A percentile compares a stretch with the other conserved stretches of the same genome.
phyloP scores from a whole-genome alignment of 257 asterid species.

The Penstemon eatonii region DNA sequence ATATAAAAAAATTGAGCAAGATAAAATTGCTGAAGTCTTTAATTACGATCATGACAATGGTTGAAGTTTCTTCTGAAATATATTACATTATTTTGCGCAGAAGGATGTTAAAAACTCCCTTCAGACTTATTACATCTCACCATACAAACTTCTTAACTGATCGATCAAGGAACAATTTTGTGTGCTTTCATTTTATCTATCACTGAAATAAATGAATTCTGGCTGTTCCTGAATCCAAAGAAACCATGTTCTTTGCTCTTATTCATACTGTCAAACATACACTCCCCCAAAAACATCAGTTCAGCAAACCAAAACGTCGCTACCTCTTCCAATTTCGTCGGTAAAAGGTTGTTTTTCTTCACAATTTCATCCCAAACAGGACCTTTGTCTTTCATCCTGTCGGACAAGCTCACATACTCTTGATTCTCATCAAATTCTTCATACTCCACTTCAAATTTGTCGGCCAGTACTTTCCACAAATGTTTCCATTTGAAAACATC shows the following conservation, averaged over 20 bases:
- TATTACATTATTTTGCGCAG: no score
- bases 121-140: background rate
- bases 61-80: no score
- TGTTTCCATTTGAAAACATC: slow-evolving; percentile 46
- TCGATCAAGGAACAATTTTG: slow-evolving; percentile 40
- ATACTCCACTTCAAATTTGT: slow-evolving; percentile 28
- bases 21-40: no score
- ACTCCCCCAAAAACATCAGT: slow-evolving; percentile 31
- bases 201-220: slow-evolving; percentile 28
- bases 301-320: slow-evolving; percentile 43
- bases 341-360: slow-evolving; percentile 24
- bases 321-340: slow-evolving; percentile 36
- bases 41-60: no score
- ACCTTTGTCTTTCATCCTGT: slow-evolving; percentile 39
- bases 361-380: slow-evolving; percentile 43
- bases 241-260: slow-evolving; percentile 47
- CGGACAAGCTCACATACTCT: slow-evolving; percentile 32
- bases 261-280: slow-evolving; percentile 41
- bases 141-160: background rate
- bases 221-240: slow-evolving; percentile 40
- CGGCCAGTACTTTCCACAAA: slow-evolving; percentile 39
- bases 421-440: slow-evolving; percentile 33
- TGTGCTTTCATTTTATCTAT: slow-evolving; percentile 40
- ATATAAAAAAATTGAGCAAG: no score
- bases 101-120: background rate